Evolutionary conservation across 2,329 filamentous ascomycete species (phyloP), one percentile per base, ranked within the genome.

Genomic region (Hypomyces perniciosus): DNA sequence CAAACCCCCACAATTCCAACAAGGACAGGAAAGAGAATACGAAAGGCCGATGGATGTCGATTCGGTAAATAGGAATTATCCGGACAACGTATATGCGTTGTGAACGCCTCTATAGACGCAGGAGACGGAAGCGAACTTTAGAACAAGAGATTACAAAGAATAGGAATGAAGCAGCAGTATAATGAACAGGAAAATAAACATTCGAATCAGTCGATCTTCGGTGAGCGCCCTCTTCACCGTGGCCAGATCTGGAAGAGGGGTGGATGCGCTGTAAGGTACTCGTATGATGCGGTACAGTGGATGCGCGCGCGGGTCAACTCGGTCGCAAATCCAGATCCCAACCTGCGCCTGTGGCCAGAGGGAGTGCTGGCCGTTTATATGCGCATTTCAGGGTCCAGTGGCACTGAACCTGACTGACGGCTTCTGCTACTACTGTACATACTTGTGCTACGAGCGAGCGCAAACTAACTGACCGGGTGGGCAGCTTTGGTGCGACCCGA

Each of bases 301-400:
- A 28, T 28, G 39, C 39, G 39, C 20, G 26, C 39, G 26, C 42
- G 28, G 34, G 42, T n/a, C 10, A 45, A 26, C 33, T 35, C 33
- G 33, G 33, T 35, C 8, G 44, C 29, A 43, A 37, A 27, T 26
- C 40, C 29, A n/a, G 34, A 31, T 40, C 20, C 33, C 29, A 26
- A 13, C 31, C 42, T 12, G 39, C 34, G 35, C n/a, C 34, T 50
- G 51, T 41, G 56, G 57, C 50, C 35, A 45, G 65, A 68, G 71
- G 71, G 71, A 73, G 69, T 66, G 62, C 59, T 64, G 63, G 61
- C 60, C 70, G 72, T 76, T 75, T 76, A 76, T 75, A 75, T 76
- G 72, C 70, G 66, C 64, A 65, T 65, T 20, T 51, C 57, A 57
- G 56, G 58, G 54, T 50, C 43, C 52, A 46, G 35, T 40, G 29